A percentile compares a stretch with the other conserved stretches of the same genome.
Evolutionary conservation across 345 rosid species (phyloP).

Genomic region (Dipteronia dyeriana): DNA sequence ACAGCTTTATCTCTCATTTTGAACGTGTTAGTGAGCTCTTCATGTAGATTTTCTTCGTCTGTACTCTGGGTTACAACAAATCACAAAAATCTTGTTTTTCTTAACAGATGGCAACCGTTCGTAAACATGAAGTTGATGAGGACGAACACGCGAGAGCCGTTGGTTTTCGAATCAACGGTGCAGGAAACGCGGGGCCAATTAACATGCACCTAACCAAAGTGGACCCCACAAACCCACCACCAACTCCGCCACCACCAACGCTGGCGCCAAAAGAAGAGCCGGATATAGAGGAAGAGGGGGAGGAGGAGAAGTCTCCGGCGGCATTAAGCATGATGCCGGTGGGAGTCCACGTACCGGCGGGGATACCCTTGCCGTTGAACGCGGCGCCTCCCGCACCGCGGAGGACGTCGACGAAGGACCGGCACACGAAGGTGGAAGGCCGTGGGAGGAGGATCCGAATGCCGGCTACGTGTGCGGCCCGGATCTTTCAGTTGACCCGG

Average conservation of each 20-base stretch:
- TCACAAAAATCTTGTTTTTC: neutral
- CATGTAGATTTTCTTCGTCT: neutral
- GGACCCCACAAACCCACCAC: conserved; percentile 6
- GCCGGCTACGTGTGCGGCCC: conserved; percentile 93
- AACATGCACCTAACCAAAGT: neutral
- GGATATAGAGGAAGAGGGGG: conserved; percentile 19
- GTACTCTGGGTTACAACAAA: neutral
- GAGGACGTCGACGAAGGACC: conserved; percentile 76
- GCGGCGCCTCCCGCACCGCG: conserved; percentile 39
- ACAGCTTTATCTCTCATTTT: neutral
- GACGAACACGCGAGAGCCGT: conserved; percentile 5
- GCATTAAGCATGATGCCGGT: conserved; percentile 26
- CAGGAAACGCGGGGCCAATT: conserved; percentile 1
- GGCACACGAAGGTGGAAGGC: conserved; percentile 94
- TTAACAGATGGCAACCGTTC: neutral
- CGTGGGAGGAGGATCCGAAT: conserved; percentile 94
- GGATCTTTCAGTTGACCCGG: conserved; percentile 84
- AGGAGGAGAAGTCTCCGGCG: neutral
- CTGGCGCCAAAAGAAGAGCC: conserved; percentile 48
- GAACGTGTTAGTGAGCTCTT: conserved; percentile 1
- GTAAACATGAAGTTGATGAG: conserved; percentile 27
- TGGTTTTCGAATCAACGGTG: conserved; percentile 12
- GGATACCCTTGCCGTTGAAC: conserved; percentile 35
- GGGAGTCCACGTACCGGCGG: conserved; percentile 38
- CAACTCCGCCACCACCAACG: conserved; percentile 6